Evolutionary conservation across 1,284 basidiomycete species (phyloP), one percentile per base, ranked within the genome.

Genomic region (Microbotryum violaceum): DNA sequence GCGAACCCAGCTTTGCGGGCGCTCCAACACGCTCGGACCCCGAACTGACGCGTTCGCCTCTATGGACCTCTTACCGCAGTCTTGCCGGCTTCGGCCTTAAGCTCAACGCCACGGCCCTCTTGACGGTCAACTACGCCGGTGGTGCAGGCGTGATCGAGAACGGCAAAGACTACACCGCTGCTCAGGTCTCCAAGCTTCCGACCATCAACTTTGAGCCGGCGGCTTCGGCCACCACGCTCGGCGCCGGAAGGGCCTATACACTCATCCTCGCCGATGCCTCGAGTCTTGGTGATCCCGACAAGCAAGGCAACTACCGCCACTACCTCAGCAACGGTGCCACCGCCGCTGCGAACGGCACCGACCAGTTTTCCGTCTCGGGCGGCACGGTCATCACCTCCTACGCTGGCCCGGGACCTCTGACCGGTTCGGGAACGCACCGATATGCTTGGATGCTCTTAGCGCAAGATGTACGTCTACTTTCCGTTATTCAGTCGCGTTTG

Each of bases 241-340:
- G 25, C 16, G 48, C 48, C 48, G n/a, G 10, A 21, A 8, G 21
- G 10, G 25, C 48, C 47, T 86, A 79, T 73, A 86, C 86, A 25
- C 70, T 88, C 52, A 76, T 80, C 49, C 85, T 88, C 84, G 80
- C 83, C 42, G 87, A 89, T 70, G 84, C 84, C 47, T 63, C 61
- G 25, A 49, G 62, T 33, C 47, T 66, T 6, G 62, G 58, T 31
- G 52, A 63, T 46, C 62, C 62, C 12, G 48, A 49, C 48, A 18
- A 18, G n/a, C 33, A 18, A 23, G 31, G 31, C 21, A 52, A 59
- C 29, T 60, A 57, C 57, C 82, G 86, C 64, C 89, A 90, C 77
- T 91, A 87, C 87, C 82, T 91, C 54, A 82, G 84, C 66, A 89
- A 89, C 74, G 78, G 80, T 48, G 84, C 82, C 25, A 79, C 78